phyloP scores from a whole-genome alignment of 768 basidiomycete genomes.

The Panaeolus cyanescens region DNA sequence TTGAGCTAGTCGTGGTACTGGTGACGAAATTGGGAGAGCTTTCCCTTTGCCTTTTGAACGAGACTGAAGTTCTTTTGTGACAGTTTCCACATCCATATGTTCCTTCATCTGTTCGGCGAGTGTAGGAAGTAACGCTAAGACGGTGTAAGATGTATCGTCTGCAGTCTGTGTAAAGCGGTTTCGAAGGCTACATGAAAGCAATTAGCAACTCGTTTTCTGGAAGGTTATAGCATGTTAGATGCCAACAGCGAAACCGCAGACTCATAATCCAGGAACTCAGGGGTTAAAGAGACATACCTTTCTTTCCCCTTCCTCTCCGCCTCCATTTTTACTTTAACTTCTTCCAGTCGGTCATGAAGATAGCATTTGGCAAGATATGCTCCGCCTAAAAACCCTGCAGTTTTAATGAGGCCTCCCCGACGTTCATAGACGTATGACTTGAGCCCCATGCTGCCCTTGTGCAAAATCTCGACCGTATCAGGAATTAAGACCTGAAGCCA shows the following conservation, averaged over 20 bases:
- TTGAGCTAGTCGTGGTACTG: conserved; percentile 7
- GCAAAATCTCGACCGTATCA: neutral
- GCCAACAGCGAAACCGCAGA: neutral
- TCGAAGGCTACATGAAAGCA: conserved; percentile 49
- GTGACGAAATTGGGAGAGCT: conserved; percentile 11
- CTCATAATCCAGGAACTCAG: neutral
- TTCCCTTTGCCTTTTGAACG: conserved; percentile 23
- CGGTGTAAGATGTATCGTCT: conserved; percentile 75
- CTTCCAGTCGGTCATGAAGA: conserved; percentile 60
- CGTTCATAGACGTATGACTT: conserved; percentile 8
- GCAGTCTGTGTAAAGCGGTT: conserved; percentile 77
- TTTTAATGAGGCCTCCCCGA: conserved; percentile 49
- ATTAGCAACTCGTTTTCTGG: no score
- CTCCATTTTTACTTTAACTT: conserved; percentile 63
- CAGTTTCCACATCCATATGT: conserved; percentile 75
- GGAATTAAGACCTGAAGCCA: neutral
- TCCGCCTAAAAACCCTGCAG: conserved; percentile 55
- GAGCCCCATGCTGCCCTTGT: neutral
- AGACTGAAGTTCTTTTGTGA: conserved; percentile 56
- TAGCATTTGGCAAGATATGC: conserved; percentile 66
- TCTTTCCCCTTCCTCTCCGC: conserved; percentile 66
- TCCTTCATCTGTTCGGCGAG: conserved; percentile 65
- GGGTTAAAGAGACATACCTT: conserved; percentile 48
- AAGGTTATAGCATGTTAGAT: neutral
- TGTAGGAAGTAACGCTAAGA: conserved; percentile 69